Percentiles rank a stretch among this genome's conserved stretches.
These are phyloP conservation scores for Arthroderma sp. DNA, from an alignment of 2,329 filamentous ascomycete species.

Conservation along the genomic window DNA sequence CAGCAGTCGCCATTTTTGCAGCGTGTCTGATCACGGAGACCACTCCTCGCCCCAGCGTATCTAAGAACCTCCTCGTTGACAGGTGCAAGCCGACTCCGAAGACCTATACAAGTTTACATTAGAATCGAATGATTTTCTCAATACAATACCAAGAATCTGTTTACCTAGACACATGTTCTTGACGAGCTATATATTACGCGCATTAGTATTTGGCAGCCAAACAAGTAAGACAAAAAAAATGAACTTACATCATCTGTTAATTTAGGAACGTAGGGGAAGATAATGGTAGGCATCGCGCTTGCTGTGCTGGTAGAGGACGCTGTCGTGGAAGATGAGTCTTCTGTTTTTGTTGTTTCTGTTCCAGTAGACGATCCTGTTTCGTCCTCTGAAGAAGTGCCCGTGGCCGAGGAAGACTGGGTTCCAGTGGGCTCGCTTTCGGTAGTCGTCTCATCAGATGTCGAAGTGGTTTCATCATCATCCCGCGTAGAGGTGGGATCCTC, in stretches of 20 bases:
- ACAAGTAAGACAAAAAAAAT: neutral
- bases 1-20: conserved; percentile 1
- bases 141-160: neutral
- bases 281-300: conserved; percentile 1
- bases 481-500: neutral
- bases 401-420: neutral
- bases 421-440: neutral
- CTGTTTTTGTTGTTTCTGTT: conserved; percentile 1
- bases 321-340: neutral
- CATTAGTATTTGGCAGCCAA: neutral
- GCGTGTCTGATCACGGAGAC: neutral
- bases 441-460: neutral
- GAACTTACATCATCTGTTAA: conserved; percentile 2
- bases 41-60: neutral
- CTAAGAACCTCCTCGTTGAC: conserved; percentile 1
- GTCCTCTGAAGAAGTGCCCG: neutral
- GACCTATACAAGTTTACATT: neutral
- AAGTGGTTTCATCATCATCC: neutral
- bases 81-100: neutral
- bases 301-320: neutral
- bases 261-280: neutral
- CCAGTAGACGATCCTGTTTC: neutral
- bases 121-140: neutral
- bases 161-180: conserved; percentile 3
- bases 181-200: neutral